Evolutionary conservation across 2,329 filamentous ascomycete species (phyloP), one percentile per base, ranked within the genome.

Genomic region (Raffaelea albimanens): DNA sequence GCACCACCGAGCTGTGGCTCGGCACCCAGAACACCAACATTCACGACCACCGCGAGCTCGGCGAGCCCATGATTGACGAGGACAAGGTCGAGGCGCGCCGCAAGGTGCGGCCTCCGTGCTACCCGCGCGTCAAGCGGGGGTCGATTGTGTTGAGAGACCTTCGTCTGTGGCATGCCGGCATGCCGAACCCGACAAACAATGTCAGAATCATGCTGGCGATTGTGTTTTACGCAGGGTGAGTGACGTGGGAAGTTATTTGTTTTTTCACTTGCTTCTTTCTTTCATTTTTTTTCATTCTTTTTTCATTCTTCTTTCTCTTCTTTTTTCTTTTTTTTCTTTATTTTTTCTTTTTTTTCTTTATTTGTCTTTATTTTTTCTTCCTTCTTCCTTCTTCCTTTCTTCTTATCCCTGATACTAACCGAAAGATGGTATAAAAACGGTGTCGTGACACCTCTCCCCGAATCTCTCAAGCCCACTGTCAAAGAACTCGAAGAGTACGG

Each of bases 1-100:
- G 75, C 1, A 70, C 70, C 2, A 80, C 76, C 0, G 76, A 78
- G 60, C 54, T 80, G n/a, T 80, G 76, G 76, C 67, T 78, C 3
- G 74, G 75, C 14, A 78, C 76, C 1, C 75, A 80, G 52, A 50
- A 44, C 44, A 47, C 56, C 44, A 67, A 75, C 46, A 70, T 72
- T 3, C 57, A 59, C 9, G 72, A 75, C 50, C 76, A 70, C 14
- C 73, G 75, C 42, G 63, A 70, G 47, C 73, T 71, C 2, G 80
- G 70, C 55, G 72, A 71, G 18, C 64, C 68, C 7, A 76, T 80
- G 53, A 68, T 50, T 18, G 44, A 58, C 16, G 50, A 65, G 39
- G 57, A 61, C 1, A 56, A 69, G 2, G 53, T 79, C 1, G 64
- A 2, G 59, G 68, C 7, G 65, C 69, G 5, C 74, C 74, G 0